These are phyloP conservation scores for Rhypophila decipiens DNA, from an alignment of 495 filamentous ascomycete genomes.

Conservation along the genomic window DNA sequence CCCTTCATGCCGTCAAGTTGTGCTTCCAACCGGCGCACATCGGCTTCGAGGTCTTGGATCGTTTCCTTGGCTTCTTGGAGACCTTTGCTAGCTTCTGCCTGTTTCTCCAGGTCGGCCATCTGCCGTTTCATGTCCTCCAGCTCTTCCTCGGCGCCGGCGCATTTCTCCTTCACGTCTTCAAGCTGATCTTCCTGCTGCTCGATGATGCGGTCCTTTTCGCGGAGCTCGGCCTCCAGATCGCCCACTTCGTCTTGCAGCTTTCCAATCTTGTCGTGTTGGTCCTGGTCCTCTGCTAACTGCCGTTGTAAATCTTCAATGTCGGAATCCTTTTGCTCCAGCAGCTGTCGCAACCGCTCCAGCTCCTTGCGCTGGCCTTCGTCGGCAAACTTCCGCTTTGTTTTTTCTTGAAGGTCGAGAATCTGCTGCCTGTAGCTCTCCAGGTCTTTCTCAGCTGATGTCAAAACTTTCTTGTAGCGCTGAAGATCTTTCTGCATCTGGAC, in stretches of 20 bases:
- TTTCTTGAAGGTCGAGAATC: conserved; percentile 71
- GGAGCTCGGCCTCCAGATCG: conserved; percentile 52
- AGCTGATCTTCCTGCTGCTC: conserved; percentile 38
- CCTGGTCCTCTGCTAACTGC: conserved; percentile 45
- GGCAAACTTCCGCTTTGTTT: conserved; percentile 65
- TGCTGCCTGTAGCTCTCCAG: conserved; percentile 71
- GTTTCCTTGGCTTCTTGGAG: conserved; percentile 50
- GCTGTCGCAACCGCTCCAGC: conserved; percentile 47
- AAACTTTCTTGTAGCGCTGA: conserved; percentile 69
- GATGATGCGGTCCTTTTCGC: conserved; percentile 44
- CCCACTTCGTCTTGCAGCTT: conserved; percentile 56
- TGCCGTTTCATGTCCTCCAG: conserved; percentile 52
- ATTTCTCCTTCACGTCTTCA: conserved; percentile 38
- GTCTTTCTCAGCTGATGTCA: conserved; percentile 71
- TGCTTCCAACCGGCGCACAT: conserved; percentile 37
- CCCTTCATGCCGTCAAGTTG: conserved; percentile 52
- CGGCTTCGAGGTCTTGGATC: conserved; percentile 40
- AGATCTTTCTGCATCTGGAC: conserved; percentile 84
- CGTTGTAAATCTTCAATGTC: conserved; percentile 48
- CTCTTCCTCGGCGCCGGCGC: conserved; percentile 45
- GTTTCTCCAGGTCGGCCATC: conserved; percentile 56
- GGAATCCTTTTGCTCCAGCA: conserved; percentile 42
- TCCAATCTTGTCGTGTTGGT: conserved; percentile 36
- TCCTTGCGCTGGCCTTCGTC: conserved; percentile 57
- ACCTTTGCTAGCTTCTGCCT: conserved; percentile 45